Conservation (phyloP, 2,329 filamentous ascomycete species). For the Trichoderma aggressivum region DNA sequence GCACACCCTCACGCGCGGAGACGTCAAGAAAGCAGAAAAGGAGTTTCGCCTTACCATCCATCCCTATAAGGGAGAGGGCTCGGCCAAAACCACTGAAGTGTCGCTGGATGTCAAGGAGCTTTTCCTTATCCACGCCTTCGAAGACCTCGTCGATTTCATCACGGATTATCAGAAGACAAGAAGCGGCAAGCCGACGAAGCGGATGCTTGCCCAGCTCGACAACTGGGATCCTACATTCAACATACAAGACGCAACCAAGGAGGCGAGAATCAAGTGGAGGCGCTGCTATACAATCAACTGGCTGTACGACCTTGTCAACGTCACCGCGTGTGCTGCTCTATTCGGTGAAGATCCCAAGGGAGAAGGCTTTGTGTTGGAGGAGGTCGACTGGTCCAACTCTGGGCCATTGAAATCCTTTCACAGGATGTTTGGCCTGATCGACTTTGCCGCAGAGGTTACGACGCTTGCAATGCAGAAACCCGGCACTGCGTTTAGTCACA, state of each 20-base stretch:
- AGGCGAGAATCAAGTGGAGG: conserved; percentile 44
- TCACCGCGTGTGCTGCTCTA: conserved; percentile 40
- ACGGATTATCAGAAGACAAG: conserved; percentile 43
- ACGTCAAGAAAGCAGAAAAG: conserved; percentile 30
- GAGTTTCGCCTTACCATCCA: conserved; percentile 10
- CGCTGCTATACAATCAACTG: conserved; percentile 48
- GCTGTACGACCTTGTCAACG: conserved; percentile 50
- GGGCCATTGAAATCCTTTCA: conserved; percentile 33
- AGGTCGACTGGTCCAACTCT: conserved; percentile 40
- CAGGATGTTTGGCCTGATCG: conserved; percentile 42
- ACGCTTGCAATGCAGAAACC: conserved; percentile 45
- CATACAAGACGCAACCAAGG: conserved; percentile 35
- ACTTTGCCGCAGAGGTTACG: conserved; percentile 45
- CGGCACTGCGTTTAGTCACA: conserved; percentile 35
- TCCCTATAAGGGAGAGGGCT: neutral
- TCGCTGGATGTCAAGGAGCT: conserved; percentile 42
- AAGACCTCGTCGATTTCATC: conserved; percentile 43
- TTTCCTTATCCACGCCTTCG: conserved; percentile 41
- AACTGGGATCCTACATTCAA: conserved; percentile 43
- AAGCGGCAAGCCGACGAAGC: conserved; percentile 45
- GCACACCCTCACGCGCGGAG: conserved; percentile 38
- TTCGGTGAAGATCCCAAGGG: conserved; percentile 36
- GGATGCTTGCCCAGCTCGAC: conserved; percentile 37
- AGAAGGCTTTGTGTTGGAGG: conserved; percentile 33
- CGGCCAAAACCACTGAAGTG: neutral